These are phyloP conservation scores for Trichosanthes truncata DNA, from an alignment of 306 rosid genomes.

Conservation along the genomic window DNA sequence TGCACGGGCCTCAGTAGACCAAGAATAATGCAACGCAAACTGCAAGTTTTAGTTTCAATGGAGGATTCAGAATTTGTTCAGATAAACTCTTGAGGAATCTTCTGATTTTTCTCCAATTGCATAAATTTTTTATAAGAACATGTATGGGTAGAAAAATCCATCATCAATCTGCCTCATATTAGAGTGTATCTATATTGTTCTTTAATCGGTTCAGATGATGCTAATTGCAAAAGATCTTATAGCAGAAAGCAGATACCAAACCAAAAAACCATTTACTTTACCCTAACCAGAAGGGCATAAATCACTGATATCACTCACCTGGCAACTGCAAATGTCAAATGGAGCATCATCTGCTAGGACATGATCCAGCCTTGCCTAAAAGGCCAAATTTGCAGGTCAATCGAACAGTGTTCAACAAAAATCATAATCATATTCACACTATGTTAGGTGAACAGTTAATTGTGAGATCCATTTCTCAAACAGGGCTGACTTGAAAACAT, in stretches of 20 bases:
- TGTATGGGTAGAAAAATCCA: neutral
- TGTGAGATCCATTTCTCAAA: neutral
- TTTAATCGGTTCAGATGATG: neutral
- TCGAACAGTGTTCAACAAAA: neutral
- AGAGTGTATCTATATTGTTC: neutral
- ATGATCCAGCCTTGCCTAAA: slow-evolving; percentile 69
- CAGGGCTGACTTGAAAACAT: neutral
- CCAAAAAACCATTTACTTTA: neutral
- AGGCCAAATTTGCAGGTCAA: neutral
- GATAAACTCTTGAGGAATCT: neutral
- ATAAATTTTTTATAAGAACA: neutral
- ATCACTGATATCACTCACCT: slow-evolving; percentile 34
- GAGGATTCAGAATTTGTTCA: neutral
- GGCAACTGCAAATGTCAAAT: slow-evolving; percentile 85
- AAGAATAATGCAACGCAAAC: slow-evolving; percentile 62
- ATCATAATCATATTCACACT: neutral
- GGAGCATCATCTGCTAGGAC: slow-evolving; percentile 86
- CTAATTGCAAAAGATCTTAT: neutral
- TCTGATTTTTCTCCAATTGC: neutral
- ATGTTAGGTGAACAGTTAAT: neutral
- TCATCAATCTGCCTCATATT: neutral
- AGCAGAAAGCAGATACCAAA: neutral
- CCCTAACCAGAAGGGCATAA: neutral
- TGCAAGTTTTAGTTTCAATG: slow-evolving; percentile 16
- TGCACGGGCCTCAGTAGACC: slow-evolving; percentile 99